Evolutionary conservation across 345 rosid genomes (phyloP).

Genomic region (Noccaea bulbosa): DNA sequence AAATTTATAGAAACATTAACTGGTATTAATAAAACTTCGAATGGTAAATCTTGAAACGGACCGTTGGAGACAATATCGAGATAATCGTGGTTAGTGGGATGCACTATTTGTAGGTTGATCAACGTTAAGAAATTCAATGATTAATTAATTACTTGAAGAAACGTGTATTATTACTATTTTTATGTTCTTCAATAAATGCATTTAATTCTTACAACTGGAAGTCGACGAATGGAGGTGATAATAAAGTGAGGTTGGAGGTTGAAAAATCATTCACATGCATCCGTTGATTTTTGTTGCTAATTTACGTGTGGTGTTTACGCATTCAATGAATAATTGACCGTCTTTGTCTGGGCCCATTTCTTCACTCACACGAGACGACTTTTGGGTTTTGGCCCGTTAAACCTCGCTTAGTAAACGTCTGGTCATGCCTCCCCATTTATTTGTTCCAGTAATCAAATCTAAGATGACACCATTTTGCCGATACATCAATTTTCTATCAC

Average conservation of each 20-base stretch:
- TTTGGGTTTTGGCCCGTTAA: slow-evolving; percentile 27
- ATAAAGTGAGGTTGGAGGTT: slow-evolving; percentile 29
- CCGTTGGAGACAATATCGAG: background rate
- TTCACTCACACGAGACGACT: slow-evolving; percentile 17
- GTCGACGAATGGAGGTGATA: slow-evolving; percentile 14
- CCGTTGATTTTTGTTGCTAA: slow-evolving; percentile 31
- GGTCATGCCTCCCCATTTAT: background rate
- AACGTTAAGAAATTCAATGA: background rate
- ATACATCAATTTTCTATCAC: no score
- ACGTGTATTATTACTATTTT: background rate
- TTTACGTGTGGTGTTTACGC: slow-evolving; percentile 31
- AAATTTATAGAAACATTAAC: no score
- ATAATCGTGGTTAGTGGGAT: background rate
- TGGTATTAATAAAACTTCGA: no score
- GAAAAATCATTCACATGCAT: slow-evolving; percentile 23
- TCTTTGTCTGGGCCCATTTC: slow-evolving; percentile 38
- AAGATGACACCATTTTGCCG: no score
- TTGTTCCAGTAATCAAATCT: no score
- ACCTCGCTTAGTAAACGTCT: background rate
- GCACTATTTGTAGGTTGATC: background rate
- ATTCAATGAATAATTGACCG: background rate
- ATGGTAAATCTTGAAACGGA: no score
- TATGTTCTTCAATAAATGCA: background rate
- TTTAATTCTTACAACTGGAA: background rate
- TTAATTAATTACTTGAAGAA: background rate